Conservation (phyloP, 495 filamentous ascomycete genomes). For the Penicillium daleae region DNA sequence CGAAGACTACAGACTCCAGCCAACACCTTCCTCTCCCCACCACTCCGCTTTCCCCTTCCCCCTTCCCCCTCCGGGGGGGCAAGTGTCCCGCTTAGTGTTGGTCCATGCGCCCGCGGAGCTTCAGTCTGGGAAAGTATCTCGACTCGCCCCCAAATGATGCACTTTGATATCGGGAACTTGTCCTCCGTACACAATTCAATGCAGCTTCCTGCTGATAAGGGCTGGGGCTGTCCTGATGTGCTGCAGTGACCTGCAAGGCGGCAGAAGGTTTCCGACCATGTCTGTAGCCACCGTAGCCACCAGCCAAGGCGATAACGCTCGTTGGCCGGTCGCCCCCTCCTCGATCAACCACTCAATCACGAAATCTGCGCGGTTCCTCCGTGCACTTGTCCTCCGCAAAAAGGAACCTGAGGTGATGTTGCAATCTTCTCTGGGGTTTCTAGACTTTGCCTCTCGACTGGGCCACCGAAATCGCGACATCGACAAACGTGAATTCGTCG, state of each 20-base stretch:
- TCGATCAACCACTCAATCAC: slow-evolving; percentile 2
- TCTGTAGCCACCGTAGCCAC: slow-evolving; percentile 16
- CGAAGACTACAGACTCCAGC: slow-evolving; percentile 1
- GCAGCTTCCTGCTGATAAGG: slow-evolving; percentile 15
- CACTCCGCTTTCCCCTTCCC: not conserved
- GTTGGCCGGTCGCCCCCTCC: slow-evolving; percentile 27
- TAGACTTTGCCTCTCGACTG: not conserved
- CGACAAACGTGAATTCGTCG: not conserved
- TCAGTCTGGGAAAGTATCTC: not conserved
- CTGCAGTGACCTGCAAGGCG: slow-evolving; percentile 24
- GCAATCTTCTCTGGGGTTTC: not conserved
- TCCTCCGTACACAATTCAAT: not conserved
- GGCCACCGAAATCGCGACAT: slow-evolving; percentile 14
- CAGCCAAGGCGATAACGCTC: slow-evolving; percentile 24
- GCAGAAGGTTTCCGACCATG: slow-evolving; percentile 27
- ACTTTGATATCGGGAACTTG: not conserved
- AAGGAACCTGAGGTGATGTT: slow-evolving; percentile 2
- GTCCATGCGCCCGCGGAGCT: slow-evolving; percentile 6
- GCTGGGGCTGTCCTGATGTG: slow-evolving; percentile 9
- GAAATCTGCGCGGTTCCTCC: slow-evolving; percentile 9
- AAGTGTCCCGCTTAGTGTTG: slow-evolving; percentile 8
- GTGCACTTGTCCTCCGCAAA: slow-evolving; percentile 26
- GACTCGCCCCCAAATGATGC: not conserved
- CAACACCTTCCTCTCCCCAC: slow-evolving; percentile 14
- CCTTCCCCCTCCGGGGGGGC: no score